Base-by-base conservation (phyloP, 371 early-diverging fungal species). In the Paraphysoderma sedebokerense region DNA sequence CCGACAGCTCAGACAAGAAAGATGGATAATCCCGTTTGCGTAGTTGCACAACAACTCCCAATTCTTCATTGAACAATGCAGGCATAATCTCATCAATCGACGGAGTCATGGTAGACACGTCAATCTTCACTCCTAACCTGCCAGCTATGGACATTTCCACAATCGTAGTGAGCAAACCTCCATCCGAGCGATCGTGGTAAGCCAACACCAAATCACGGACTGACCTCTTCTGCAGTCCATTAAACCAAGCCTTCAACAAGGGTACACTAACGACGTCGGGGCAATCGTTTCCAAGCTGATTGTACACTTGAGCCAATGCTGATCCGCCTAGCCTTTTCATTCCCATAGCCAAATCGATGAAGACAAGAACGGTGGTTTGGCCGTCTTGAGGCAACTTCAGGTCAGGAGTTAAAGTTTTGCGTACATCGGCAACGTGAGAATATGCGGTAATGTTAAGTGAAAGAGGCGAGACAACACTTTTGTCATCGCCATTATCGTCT, bases 161-260 rank as follows among this genome's bases (percentile, higher is more conserved):
- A 24, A 96, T 48, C 6, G 97, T 82, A 19, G 79, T 63, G 52
- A 92, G 79, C 57, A 96, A 63, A 50, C 97, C 97, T 57, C 97
- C 97, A 65, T 93, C 97, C 4, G 92, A 90, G 20, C 92, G 80
- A 59, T 96, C 95, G 61, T 96, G 97, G 63, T 93, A 96, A 20
- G 97, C 92, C 40, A 88, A 69, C 4, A 95, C 62, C 41, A 74
- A 55, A 34, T n/a, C 24, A 30, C 33, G 46, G 32, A 31, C 57
- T 37, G 46, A 49, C n/a, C n/a, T n/a, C n/a, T n/a, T n/a, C 56
- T 82, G 80, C 60, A 95, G 63, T 5, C 67, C 73, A 31, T 73
- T 65, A 72, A 90, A 90, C 66, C 92, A 89, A 28, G 72, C 62
- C 55, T 67, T 74, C 52, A 96, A 62, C 0, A 70, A 38, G 7